Conservation (phyloP, 768 basidiomycete genomes). For the Suillus variegatus region DNA sequence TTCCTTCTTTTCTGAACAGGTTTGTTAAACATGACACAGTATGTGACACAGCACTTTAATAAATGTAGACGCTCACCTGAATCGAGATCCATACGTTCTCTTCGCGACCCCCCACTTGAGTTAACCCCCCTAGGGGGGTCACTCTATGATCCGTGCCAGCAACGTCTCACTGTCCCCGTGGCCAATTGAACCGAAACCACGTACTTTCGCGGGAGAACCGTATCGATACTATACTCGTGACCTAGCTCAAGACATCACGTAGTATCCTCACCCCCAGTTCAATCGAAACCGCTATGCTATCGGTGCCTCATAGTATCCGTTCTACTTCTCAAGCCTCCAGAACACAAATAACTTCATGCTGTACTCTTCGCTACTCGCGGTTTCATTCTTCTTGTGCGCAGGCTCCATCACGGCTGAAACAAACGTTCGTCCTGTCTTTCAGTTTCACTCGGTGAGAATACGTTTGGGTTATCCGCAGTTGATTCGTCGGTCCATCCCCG, state of each 20-base stretch:
- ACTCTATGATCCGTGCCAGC: slow-evolving; percentile 2
- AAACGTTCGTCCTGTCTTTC: neutral
- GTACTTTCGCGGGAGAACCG: neutral
- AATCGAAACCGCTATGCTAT: neutral
- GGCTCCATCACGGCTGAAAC: neutral
- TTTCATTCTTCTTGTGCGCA: neutral
- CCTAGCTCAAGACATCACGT: neutral
- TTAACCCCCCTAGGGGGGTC: neutral
- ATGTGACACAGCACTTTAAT: neutral
- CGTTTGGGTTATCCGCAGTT: neutral
- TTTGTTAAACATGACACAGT: slow-evolving; percentile 4
- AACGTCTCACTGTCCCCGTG: neutral
- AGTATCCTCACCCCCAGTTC: neutral
- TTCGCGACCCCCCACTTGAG: neutral
- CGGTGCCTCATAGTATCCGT: neutral
- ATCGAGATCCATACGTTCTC: neutral
- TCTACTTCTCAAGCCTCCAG: neutral
- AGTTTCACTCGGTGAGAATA: neutral
- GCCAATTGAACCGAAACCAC: neutral
- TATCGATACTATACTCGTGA: neutral
- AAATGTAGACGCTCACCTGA: neutral
- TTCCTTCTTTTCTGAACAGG: slow-evolving; percentile 1
- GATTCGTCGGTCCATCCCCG: neutral
- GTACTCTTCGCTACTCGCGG: neutral
- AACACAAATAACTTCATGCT: neutral